Evolutionary conservation across 1,284 basidiomycete genomes (phyloP), one percentile per base, ranked within the genome.

Genomic region (Cryptococcus sp.): DNA sequence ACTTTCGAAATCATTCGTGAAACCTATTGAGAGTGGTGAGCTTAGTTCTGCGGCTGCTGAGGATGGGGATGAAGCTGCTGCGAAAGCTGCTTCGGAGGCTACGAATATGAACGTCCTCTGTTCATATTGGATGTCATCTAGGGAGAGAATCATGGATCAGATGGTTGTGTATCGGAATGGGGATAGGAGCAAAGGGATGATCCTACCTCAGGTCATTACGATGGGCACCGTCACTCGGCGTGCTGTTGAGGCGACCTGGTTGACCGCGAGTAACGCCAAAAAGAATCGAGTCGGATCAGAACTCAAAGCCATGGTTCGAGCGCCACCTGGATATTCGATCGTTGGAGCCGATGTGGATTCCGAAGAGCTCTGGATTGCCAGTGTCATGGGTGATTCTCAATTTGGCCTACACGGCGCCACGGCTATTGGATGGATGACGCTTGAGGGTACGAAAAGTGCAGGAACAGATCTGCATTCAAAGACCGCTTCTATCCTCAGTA

Each of bases 291-390:
- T 98, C 14, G 96, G 96, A 1, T 96, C 91, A 0, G 96, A 99
- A 76, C 83, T 98, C 55, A 98, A 98, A 74, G 86, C 93, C 0
- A 96, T 98, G 91, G 85, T 99, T 21, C 85, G 87, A 34, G 92
- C 94, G 0, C 94, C 96, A 1, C 82, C 85, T 0, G 94, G 94
- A 0, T 98, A 94, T 73, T 83, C 87, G 2, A 89, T 99, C 54
- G 93, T 98, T 21, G 96, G 96, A 10, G 96, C 96, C 0, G 96
- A 99, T 72, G 96, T 98, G 19, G 94, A 99, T 73, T 96, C 91
- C 28, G 93, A 99, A 76, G 96, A 99, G 74, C 79, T 99, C 22
- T 99, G 96, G 96, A 98, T 98, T 62, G 96, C 93, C 44, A 93
- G 90, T 66, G 91, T 92, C 55, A 96, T 98, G 91, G 94, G 94